These are phyloP conservation scores for Albugo candida DNA, from an alignment of 352 stramenopile species.

Conservation along the genomic window DNA sequence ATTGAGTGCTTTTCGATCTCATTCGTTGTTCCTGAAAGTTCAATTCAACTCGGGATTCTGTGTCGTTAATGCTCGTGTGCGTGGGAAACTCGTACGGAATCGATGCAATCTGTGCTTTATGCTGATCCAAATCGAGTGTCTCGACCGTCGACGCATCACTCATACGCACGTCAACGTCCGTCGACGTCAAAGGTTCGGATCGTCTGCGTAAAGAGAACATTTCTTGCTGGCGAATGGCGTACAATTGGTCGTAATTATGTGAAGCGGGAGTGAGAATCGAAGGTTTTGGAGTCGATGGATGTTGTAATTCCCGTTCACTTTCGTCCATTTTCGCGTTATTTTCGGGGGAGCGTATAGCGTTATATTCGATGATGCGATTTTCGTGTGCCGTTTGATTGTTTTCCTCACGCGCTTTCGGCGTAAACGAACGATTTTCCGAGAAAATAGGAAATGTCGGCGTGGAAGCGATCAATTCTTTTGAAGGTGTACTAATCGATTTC, in stretches of 20 bases:
- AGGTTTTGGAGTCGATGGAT: slow-evolving; percentile 1
- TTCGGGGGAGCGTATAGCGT: slow-evolving; percentile 3
- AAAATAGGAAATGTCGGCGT: slow-evolving; percentile 7
- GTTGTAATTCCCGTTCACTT: slow-evolving; percentile 1
- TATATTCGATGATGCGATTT: not conserved
- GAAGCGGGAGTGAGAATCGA: not conserved
- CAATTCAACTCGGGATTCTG: not conserved
- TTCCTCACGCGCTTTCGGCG: not conserved
- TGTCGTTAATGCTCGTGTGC: slow-evolving; percentile 14
- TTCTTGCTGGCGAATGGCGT: too few relatives aligned
- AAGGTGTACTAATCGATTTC: too few relatives aligned
- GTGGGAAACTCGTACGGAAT: too few relatives aligned
- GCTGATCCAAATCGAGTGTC: slow-evolving; percentile 17
- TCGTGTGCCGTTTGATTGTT: slow-evolving; percentile 1
- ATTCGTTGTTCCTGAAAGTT: slow-evolving; percentile 3
- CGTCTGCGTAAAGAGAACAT: too few relatives aligned
- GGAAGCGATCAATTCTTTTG: too few relatives aligned
- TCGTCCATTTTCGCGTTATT: slow-evolving; percentile 3
- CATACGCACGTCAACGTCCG: slow-evolving; percentile 23
- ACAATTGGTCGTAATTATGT: too few relatives aligned
- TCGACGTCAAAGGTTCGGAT: too few relatives aligned
- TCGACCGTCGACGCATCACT: slow-evolving; percentile 20
- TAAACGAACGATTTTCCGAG: not conserved
- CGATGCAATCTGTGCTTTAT: too few relatives aligned
- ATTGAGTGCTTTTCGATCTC: too few relatives aligned